Conservation (phyloP, 805 yeast genomes). For the Metschnikowia continentalis region DNA sequence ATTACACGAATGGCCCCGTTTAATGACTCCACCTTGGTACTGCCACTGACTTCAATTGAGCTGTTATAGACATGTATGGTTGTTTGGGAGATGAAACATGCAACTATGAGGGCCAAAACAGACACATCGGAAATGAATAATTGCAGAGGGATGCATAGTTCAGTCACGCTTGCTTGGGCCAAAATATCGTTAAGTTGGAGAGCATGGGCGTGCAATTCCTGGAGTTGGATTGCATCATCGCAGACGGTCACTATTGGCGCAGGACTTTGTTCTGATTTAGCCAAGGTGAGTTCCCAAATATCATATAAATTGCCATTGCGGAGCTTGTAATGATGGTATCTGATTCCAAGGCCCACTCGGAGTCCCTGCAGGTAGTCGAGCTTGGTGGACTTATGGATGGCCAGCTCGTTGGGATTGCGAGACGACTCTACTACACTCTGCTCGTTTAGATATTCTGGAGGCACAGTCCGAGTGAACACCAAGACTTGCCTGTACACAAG, state of each 20-base stretch:
- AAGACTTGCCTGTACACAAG: constrained; percentile 21
- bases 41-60: not conserved
- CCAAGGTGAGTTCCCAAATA: constrained; percentile 55
- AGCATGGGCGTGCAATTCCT: constrained; percentile 27
- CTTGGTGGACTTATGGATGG: constrained; percentile 69
- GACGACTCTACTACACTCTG: constrained; percentile 68
- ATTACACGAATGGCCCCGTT: not conserved
- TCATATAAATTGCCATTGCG: constrained; percentile 76
- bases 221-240: constrained; percentile 15
- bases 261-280: constrained; percentile 21
- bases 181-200: constrained; percentile 20
- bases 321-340: constrained; percentile 55
- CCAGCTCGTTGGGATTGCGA: constrained; percentile 65
- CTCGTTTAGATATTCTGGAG: constrained; percentile 50
- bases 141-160: constrained; percentile 20
- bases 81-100: constrained; percentile 42
- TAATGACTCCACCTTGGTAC: not conserved
- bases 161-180: constrained; percentile 25
- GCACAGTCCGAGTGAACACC: constrained; percentile 49
- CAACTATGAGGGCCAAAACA: constrained; percentile 38
- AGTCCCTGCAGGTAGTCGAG: constrained; percentile 70
- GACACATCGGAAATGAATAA: constrained; percentile 9
- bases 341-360: constrained; percentile 63
- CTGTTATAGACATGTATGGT: constrained; percentile 38
- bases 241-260: constrained; percentile 18